Evolutionary conservation across 148 eudicot species (phyloP), one percentile per base, ranked within the genome.

Genomic region (Polygonum aviculare): DNA sequence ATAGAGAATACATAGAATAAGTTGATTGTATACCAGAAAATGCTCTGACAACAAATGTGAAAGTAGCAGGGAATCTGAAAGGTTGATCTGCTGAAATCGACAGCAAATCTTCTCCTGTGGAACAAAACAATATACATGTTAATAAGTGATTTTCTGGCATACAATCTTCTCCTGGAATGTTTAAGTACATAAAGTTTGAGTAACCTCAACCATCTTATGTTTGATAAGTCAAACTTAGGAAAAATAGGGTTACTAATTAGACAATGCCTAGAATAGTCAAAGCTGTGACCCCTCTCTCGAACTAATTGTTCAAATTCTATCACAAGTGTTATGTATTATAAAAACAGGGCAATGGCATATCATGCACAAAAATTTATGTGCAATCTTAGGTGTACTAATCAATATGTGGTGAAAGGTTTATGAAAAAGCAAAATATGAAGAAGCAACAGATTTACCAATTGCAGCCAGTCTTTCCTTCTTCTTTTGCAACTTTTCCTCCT

Each of bases 81-180:
- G 98, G 98, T 79, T 95, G 98, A 82, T 92, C 98, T 55, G 94
- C 97, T 47, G 98, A 92, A 84, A 95, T 90, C 71, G 98, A 86
- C 74, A 95, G 79, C 74, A 95, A 82, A 85, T 95, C 98, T 84
- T 95, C 98, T 82, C 98, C 98, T 95, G 94, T 74, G 44, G 79
- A 84, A 62, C 54, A 41, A 41, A 11, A 67, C 11, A 36, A 67
- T 33, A 36, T 15, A 36, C 16, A 16, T 36, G 16, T 67, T 7
- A 67, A 67, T 36, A 67, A n/a, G n/a, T n/a, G n/a, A n/a, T n/a
- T n/a, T n/a, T n/a, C n/a, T n/a, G n/a, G n/a, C n/a, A n/a, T n/a
- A n/a, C n/a, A n/a, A n/a, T n/a, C n/a, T n/a, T n/a, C n/a, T n/a
- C n/a, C 21, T 67, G 72, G 72, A 38, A 15, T 16, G 7, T 22